Evolutionary conservation across 257 asterid genomes (phyloP), one percentile per base, ranked within the genome.

Genomic region (Solanum medicagineum): DNA sequence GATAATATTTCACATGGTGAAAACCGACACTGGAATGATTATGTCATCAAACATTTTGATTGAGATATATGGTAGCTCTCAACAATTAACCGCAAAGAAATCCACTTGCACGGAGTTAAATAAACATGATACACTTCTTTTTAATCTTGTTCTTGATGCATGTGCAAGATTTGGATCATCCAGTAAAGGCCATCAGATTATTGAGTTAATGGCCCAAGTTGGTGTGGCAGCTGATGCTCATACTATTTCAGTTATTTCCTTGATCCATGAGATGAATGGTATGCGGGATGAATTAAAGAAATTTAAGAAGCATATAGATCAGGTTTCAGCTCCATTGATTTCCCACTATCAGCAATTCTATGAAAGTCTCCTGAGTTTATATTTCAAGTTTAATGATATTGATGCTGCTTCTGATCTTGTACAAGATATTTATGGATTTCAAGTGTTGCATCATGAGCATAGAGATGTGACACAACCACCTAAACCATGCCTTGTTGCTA

Each of bases 111-210:
- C 83, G 5, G 91, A 84, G 87, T 74, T 89, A 87, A 89, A 86
- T 57, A 92, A 85, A 88, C 93, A 94, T 5, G 94, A 92, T 83
- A 87, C 89, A 12, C 54, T 87, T 85, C 86, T 94, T 60, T 96
- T 94, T 85, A 95, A 95, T 90, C 95, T 95, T 75, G 92, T 96
- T 89, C 97, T 96, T 75, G 94, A 93, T 90, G 95, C 93, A 19
- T 95, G 98, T 86, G 92, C 87, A 86, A 91, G 94, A 85, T 95
- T 90, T 75, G 91, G 91, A 84, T 90, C 94, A 26, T 89, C 94
- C 81, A 88, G 89, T 83, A 95, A 91, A 86, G 97, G 94, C 77
- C 95, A 90, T 65, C 91, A 84, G 87, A 86, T 94, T 81, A 88
- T 95, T 63, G 99, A 94, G 93, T 87, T 93, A 81, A 95, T 96